These are phyloP conservation scores for Spathaspora sp. DNA, from an alignment of 1,139 yeast species.

Conservation along the genomic window DNA sequence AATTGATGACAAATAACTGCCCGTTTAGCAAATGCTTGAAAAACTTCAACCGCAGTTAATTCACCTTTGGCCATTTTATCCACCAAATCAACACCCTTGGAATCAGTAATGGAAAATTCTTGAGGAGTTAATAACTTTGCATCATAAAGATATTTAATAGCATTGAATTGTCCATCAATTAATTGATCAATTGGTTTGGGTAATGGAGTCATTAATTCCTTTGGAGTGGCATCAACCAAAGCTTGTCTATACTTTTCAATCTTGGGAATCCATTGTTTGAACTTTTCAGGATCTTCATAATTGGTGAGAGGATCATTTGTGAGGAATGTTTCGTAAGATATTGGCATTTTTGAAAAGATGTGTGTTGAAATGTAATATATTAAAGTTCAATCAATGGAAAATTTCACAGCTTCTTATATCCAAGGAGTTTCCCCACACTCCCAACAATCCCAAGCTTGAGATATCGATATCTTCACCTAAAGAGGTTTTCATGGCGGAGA, in stretches of 20 bases:
- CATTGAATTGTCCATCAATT: constrained; percentile 42
- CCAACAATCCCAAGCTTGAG: too few species aligned
- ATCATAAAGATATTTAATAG: constrained; percentile 43
- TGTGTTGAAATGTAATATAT: too few species aligned
- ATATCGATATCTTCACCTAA: too few species aligned
- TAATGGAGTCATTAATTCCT: constrained; percentile 42
- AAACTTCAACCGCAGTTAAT: constrained; percentile 45
- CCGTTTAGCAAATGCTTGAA: constrained; percentile 51
- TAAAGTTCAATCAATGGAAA: too few species aligned
- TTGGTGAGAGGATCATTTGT: constrained; percentile 31
- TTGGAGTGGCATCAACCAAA: constrained; percentile 39
- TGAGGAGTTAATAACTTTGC: constrained; percentile 41
- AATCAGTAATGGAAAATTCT: constrained; percentile 50
- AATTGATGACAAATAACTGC: constrained; percentile 40
- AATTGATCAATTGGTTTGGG: constrained; percentile 43
- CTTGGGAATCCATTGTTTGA: constrained; percentile 46
- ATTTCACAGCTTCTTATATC: too few species aligned
- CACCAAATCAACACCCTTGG: constrained; percentile 36
- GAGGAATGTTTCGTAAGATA: constrained; percentile 24
- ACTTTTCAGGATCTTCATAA: constrained; percentile 40
- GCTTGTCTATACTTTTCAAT: constrained; percentile 48
- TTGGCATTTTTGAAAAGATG: constrained; percentile 6
- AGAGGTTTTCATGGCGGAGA: too few species aligned
- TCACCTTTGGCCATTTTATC: constrained; percentile 33
- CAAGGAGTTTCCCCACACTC: too few species aligned